Base-by-base conservation (phyloP, 2,329 filamentous ascomycete species). In the Eurotiales sp. region DNA sequence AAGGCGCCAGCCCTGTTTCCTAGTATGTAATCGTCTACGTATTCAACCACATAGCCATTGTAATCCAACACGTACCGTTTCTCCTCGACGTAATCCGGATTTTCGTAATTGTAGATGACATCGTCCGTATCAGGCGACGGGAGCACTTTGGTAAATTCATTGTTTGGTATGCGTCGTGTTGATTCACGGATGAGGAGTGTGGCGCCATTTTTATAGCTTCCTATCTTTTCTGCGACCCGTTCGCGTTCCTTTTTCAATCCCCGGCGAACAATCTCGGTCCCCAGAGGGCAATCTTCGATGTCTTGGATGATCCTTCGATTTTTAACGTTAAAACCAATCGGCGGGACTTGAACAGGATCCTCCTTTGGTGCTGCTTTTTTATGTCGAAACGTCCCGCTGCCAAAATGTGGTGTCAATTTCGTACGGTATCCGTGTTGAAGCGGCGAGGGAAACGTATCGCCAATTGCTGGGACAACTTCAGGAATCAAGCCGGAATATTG, bases 241-340 rank as follows among this genome's bases (percentile, higher is more conserved):
- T 80, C 78, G n/a, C 92, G 78, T 74, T 96, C 92, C 7, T 80
- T 78, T 60, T 79, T 83, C 75, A 96, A 84, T 22, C 92, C 93
- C 58, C 81, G 77, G 22, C 89, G 81, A 14, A 99, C 86, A 32
- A 88, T 87, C 25, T 88, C 84, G 2, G 93, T 99, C 46, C 88
- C 93, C 55, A 99, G 95, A 5, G 93, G 93, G 61, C 93, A 99
- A 66, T 97, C 91, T 68, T 99, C 93, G 57, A 99, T 97, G 65
- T 99, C 93, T 56, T 99, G 76, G 3, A 91, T 91, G 55, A 78
- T 78, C 51, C 85, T 79, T 43, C 81, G 82, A n/a, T 88, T 88
- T 71, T 96, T 97, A 56, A 80, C 78, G 79, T 90, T 93, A 73
- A 95, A 99, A 8, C 93, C 93, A 59, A 97, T 89, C 2, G 86